A percentile compares a stretch with the other conserved stretches of the same genome.
phyloP scores from a whole-genome alignment of 495 filamentous ascomycete species.

The Podospora didyma region DNA sequence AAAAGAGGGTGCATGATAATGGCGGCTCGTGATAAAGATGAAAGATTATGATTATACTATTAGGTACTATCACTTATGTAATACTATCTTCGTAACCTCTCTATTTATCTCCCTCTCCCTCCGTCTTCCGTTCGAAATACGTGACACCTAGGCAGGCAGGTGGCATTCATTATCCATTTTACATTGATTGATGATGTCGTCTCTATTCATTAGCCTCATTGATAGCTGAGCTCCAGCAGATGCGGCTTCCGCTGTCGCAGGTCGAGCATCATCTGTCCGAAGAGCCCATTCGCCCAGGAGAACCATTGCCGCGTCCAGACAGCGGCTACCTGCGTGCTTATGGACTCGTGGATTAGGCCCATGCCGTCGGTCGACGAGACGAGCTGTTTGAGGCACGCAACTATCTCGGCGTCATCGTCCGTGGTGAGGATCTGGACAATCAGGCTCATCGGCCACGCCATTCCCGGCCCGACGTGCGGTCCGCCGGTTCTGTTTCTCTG shows the following conservation, averaged over 20 bases:
- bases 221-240: conserved; percentile 36
- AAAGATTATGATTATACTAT: no score
- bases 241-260: conserved; percentile 41
- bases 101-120: no score
- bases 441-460: conserved; percentile 57
- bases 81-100: no score
- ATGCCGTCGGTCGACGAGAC: conserved; percentile 51
- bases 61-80: no score
- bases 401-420: conserved; percentile 47
- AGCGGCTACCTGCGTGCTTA: conserved; percentile 45
- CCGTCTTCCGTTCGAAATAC: no score
- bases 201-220: conserved; percentile 10
- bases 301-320: conserved; percentile 65
- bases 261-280: conserved; percentile 62
- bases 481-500: conserved; percentile 34
- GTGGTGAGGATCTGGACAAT: conserved; percentile 47
- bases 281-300: conserved; percentile 66
- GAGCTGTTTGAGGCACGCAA: conserved; percentile 41
- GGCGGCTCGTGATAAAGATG: no score
- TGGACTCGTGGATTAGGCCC: conserved; percentile 58
- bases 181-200: not conserved
- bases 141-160: no score
- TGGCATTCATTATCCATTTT: not conserved
- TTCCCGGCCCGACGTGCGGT: conserved; percentile 53
- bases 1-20: no score